Conservation (phyloP, 208 protist genomes). For the Herpetomonas tarakana region DNA sequence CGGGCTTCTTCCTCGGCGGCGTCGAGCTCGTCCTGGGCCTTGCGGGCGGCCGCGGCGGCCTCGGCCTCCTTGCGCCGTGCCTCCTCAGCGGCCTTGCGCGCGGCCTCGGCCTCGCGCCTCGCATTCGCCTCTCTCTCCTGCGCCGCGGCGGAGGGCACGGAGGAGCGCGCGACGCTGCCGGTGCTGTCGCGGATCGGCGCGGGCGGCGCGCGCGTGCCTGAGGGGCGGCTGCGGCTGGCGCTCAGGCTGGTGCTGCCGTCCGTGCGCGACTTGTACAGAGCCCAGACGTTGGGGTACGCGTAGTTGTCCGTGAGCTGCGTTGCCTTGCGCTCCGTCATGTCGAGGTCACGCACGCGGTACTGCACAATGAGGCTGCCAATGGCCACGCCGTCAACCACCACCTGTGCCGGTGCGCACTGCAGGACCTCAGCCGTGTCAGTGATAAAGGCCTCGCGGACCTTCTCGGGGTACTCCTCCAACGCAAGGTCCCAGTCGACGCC, state of each 20-base stretch:
- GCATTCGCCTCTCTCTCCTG: neutral
- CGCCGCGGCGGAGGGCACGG: neutral
- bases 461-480: constrained; percentile 15
- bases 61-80: constrained; percentile 8
- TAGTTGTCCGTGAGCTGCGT: constrained; percentile 26
- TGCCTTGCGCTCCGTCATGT: constrained; percentile 15
- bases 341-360: constrained; percentile 24
- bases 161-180: constrained; percentile 2
- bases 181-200: constrained; percentile 7
- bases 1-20: constrained; percentile 19
- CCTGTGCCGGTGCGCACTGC: constrained; percentile 15
- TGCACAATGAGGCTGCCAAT: constrained; percentile 40
- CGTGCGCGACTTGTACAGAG: constrained; percentile 36
- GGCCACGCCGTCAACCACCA: constrained; percentile 26
- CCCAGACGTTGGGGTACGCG: constrained; percentile 50
- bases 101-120: constrained; percentile 16
- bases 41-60: constrained; percentile 7
- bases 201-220: constrained; percentile 1
- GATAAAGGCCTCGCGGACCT: constrained; percentile 26
- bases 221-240: neutral
- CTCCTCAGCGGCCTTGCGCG: constrained; percentile 10
- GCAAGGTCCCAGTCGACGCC: constrained; percentile 43
- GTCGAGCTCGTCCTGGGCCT: constrained; percentile 12
- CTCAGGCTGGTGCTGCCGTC: neutral
- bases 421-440: constrained; percentile 36